Base-by-base conservation (phyloP, 2,329 filamentous ascomycete species). In the Diaporthe batatas region DNA sequence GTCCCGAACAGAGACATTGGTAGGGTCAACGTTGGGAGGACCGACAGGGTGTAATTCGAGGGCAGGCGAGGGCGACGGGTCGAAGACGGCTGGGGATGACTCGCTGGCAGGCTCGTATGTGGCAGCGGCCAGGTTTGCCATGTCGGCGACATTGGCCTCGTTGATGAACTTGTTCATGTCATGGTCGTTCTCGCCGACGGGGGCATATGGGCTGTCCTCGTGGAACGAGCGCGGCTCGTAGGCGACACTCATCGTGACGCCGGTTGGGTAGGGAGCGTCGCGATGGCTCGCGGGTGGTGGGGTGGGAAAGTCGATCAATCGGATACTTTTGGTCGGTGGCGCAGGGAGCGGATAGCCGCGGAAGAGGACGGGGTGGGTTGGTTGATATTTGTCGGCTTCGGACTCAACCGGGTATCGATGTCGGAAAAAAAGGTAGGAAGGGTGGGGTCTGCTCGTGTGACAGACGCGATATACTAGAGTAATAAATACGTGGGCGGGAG, bases 161-260 rank as follows among this genome's bases (percentile, higher is more conserved):
- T 74, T 74, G 59, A 74, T 74, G 36, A 71, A 74, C 21, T 74
- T 73, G 68, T 73, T 74, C 44, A 74, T 42, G 25, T 70, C 68
- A 54, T 70, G 44, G 44, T 70, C 68, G 55, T 23, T 70, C 75
- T 86, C 85, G 55, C 82, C 83, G 71, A 87, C 86, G 32, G 84
- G 79, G 11, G 86, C 83, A 72, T 88, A 88, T 25, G 81, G 79
- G 70, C 84, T 85, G 68, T 86, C 84, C 70, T 87, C 83, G 51
- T 87, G 82, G 74, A 88, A 86, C 76, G 80, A 83, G 73, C 86
- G 81, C 32, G 84, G 80, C 76, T 89, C 86, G 77, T 86, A 89
- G 53, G 86, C 86, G 76, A 89, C 85, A 75, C 83, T 86, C 86
- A 88, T 88, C 21, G 70, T 70, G 62, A 67, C 47, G 62, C 32